These are phyloP conservation scores for Alternaria tenuissima DNA, from an alignment of 2,329 filamentous ascomycete species.

Conservation along the genomic window DNA sequence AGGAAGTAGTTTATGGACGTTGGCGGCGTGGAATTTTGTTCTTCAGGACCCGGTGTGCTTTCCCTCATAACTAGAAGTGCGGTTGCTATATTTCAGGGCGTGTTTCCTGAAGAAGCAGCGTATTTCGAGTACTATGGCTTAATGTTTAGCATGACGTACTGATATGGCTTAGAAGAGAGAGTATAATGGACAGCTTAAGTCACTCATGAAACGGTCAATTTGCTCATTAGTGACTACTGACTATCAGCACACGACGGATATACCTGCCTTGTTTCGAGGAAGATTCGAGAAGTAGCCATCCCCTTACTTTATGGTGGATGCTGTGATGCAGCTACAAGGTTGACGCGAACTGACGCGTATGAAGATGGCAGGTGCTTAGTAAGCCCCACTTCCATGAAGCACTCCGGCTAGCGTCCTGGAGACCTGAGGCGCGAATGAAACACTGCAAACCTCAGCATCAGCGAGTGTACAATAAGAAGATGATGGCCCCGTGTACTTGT, in stretches of 20 bases:
- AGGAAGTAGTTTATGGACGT: background rate
- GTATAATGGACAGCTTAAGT: background rate
- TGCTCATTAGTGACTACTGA: background rate
- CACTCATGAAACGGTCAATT: background rate
- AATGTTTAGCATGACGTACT: background rate
- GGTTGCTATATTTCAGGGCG: background rate
- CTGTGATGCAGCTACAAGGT: background rate
- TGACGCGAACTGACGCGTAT: background rate
- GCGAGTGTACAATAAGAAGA: slow-evolving; percentile 35
- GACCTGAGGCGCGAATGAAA: slow-evolving; percentile 44
- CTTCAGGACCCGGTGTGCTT: background rate
- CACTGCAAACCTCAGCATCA: slow-evolving; percentile 40
- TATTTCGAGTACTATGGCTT: background rate
- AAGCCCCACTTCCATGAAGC: slow-evolving; percentile 9
- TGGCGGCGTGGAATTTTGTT: background rate
- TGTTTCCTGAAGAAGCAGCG: background rate
- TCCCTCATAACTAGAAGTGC: background rate
- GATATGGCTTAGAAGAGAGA: background rate
- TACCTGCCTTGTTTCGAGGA: background rate
- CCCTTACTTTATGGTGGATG: background rate
- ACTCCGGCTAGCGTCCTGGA: slow-evolving; percentile 17
- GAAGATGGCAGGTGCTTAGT: slow-evolving; percentile 8
- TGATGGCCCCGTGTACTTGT: slow-evolving; percentile 32
- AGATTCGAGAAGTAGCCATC: background rate
- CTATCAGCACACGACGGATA: background rate